Evolutionary conservation across 2,329 filamentous ascomycete genomes (phyloP), one percentile per base, ranked within the genome.

Genomic region (Ophiostoma ips): DNA sequence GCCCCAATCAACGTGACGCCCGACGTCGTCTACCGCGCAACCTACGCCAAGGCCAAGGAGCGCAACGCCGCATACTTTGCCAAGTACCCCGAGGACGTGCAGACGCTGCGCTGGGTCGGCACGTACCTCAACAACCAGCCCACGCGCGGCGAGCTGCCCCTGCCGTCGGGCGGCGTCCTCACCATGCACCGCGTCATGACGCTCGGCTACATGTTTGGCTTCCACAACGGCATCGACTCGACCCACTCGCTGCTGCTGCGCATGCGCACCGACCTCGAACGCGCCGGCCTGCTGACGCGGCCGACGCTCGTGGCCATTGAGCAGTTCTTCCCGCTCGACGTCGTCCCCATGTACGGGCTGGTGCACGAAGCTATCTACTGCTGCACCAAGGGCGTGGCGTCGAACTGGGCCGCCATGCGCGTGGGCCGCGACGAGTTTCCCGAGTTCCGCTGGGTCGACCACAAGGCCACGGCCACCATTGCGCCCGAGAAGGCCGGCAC

Each of bases 361-460:
- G 69, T 95, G 3, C 90, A 96, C 62, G 90, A 96, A 65, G 73
- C 85, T 8, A 83, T 89, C 57, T 96, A 95, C 70, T 90, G 84
- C 63, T 78, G 84, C 63, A 76, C 77, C 53, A 76, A 70, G 4
- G 70, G 71, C 8, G 62, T 73, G 33, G 71, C 77, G 9, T 82
- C 86, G 2, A 75, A 78, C 51, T 95, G 88, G 88, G 81, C 87
- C 6, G 84, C 85, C 2, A 70, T 82, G 36, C 72, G 81, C 2
- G 67, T 88, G 49, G 43, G 31, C 12, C 6, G n/a, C 55, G 54
- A 60, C 55, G 54, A 60, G 12, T 60, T 73, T 5, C 59, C 65
- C 2, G 57, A 67, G 30, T 81, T 73, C 56, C 57, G 64, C 33
- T 81, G 78, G 79, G 60, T 64, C 52, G 58, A 54, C 8, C 30